phyloP scores from a whole-genome alignment of 2,329 filamentous ascomycete species.

The Fusarium illudens region DNA sequence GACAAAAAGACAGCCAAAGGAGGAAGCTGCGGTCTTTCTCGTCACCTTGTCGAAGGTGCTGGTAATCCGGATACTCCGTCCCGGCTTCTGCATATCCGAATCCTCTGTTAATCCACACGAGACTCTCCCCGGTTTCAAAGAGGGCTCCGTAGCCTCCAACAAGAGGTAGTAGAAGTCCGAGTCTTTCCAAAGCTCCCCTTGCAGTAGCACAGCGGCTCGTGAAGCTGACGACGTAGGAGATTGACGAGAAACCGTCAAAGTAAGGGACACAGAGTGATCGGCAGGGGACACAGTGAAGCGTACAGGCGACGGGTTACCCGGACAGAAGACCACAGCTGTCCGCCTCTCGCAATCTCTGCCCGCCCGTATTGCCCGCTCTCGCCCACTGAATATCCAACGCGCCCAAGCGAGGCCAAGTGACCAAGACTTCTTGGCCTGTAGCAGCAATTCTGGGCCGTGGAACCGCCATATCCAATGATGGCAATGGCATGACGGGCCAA shows the following conservation, averaged over 20 bases:
- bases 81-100: background rate
- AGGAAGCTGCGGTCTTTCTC: conserved; percentile 12
- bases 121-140: background rate
- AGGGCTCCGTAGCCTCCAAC: background rate
- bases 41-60: background rate
- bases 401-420: conserved; percentile 12
- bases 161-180: background rate
- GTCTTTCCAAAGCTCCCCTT: background rate
- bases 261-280: background rate
- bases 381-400: background rate
- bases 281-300: background rate
- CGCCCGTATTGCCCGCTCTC: background rate
- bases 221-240: background rate
- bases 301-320: background rate
- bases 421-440: conserved; percentile 24
- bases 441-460: conserved; percentile 5
- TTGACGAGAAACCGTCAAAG: background rate
- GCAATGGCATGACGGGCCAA: background rate
- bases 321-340: background rate
- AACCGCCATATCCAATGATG: conserved; percentile 2
- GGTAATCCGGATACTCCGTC: background rate
- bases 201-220: background rate
- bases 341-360: background rate
- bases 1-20: background rate
- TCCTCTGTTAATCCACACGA: background rate